Base-by-base conservation (phyloP, 2,329 filamentous ascomycete genomes). In the Gnomoniopsis smithogilvyi region DNA sequence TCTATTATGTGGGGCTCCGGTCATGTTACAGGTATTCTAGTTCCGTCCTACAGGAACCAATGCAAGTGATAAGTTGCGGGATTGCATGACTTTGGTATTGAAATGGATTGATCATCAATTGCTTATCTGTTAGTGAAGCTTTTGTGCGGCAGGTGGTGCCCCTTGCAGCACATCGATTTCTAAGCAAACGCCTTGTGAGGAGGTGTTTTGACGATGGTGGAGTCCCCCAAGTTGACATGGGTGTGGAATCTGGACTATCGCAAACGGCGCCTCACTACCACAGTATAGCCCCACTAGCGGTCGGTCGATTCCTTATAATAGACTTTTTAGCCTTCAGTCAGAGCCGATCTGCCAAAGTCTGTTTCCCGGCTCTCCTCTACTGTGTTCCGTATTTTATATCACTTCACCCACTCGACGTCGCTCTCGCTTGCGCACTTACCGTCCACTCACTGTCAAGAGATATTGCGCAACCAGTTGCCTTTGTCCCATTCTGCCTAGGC, bases 381-480 rank as follows among this genome's bases (percentile, higher is more conserved):
- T 22, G 43, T 22, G 8, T 46, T 7, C 47, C 24, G 36, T 34
- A 10, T 49, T 47, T 26, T 36, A 24, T 19, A 10, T 6, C 19
- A 19, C 38, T 6, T 45, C 43, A n/a, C 17, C 43, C 17, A 17
- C 43, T 22, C 43, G 43, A 11, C 51, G 34, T 54, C 60, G 43
- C 43, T 47, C 38, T 62, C 34, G 51, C 49, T 45, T 51, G 53
- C 22, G 43, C 53, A n/a, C 51, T 22, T n/a, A 14, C 12, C 45
- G 36, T 47, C 60, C 60, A 62, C 43, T 60, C 60, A 49, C 52
- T n/a, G 49, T 54, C 38, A 34, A 62, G 60, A 41, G 30, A 60
- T 60, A 62, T 62, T 56, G 60, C 60, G 60, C 60, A 43, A 62
- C 58, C 56, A 30, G 21, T 46, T 51, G 54, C 24, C 46, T 7